Base-by-base conservation (phyloP, 805 yeast species). In the Saturnispora sekii region DNA sequence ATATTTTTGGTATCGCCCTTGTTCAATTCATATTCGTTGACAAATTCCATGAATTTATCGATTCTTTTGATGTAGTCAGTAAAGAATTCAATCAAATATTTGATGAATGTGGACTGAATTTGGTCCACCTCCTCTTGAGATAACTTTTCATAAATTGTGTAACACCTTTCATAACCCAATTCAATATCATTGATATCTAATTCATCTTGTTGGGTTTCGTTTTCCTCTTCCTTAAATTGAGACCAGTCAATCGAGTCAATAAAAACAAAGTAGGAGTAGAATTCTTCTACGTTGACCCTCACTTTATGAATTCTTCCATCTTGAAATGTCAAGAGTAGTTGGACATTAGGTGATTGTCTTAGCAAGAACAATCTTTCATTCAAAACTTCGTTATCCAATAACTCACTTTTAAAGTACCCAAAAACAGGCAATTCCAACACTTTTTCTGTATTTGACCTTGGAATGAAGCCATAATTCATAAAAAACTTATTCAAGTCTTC, bases 401-500 rank as follows among this genome's bases (percentile, higher is more conserved):
- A 35, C 2, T 18, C 31, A 15, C 44, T 48, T n/a, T 48, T 41
- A 30, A 38, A 48, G 41, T 59, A 59, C 2, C 66, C 64, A 53
- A 62, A 55, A 32, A 68, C 54, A 2, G 69, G 63, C 4, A 63
- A 49, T n/a, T 69, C 73, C 45, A 61, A 55, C 7, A 63, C 45
- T 32, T 59, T 59, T 31, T 39, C 26, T 12, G 38, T 37, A 9
- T 40, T 26, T 33, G 60, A 53, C 9, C 41, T 49, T 6, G 79
- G 79, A 4, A 69, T 53, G 49, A 74, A 74, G 1, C 79, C 78
- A 52, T 74, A 74, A 4, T 64, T 63, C 36, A 61, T 55, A 21
- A 63, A 60, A 48, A 73, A 69, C 31, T 58, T 56, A 31, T 61
- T 56, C 17, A 69, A 44, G 45, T 74, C 76, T 46, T 70, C 76